Conservation (phyloP, 768 basidiomycete species). For the Xerocomellus amylosporus region DNA sequence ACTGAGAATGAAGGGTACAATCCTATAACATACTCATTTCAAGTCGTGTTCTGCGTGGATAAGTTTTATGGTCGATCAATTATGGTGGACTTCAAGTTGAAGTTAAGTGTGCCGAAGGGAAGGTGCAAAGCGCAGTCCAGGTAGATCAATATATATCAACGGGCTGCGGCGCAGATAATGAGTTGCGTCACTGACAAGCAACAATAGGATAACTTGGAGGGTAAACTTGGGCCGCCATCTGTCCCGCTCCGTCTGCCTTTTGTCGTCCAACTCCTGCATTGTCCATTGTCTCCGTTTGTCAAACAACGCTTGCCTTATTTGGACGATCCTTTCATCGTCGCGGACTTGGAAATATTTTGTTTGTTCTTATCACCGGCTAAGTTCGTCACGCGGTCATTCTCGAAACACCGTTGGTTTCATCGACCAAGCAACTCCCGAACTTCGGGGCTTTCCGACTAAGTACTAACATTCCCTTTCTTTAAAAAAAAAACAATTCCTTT, state of each 20-base stretch:
- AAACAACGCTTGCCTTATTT: constrained; percentile 24
- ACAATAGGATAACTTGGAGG: constrained; percentile 12
- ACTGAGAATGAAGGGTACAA: background rate
- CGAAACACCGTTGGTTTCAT: no score
- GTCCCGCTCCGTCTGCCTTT: constrained; percentile 14
- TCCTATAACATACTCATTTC: constrained; percentile 25
- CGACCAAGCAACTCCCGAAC: no score
- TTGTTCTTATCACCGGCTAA: constrained; percentile 12
- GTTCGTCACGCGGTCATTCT: background rate
- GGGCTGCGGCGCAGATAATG: constrained; percentile 1
- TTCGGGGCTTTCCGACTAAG: no score
- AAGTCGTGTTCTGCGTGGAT: constrained; percentile 7
- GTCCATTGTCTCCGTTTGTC: constrained; percentile 26
- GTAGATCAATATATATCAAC: constrained; percentile 22
- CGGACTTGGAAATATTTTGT: constrained; percentile 17
- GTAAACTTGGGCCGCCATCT: constrained; percentile 9
- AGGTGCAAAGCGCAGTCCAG: background rate
- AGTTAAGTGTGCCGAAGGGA: constrained; percentile 9
- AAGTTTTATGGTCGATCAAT: background rate
- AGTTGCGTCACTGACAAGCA: constrained; percentile 9
- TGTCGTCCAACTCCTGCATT: constrained; percentile 16
- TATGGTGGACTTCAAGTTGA: constrained; percentile 2
- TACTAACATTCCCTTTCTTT: no score
- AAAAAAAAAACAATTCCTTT: no score
- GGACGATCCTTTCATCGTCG: constrained; percentile 14